Evolutionary conservation across 2,329 filamentous ascomycete genomes (phyloP).

Genomic region (Dothideomycetes sp.): DNA sequence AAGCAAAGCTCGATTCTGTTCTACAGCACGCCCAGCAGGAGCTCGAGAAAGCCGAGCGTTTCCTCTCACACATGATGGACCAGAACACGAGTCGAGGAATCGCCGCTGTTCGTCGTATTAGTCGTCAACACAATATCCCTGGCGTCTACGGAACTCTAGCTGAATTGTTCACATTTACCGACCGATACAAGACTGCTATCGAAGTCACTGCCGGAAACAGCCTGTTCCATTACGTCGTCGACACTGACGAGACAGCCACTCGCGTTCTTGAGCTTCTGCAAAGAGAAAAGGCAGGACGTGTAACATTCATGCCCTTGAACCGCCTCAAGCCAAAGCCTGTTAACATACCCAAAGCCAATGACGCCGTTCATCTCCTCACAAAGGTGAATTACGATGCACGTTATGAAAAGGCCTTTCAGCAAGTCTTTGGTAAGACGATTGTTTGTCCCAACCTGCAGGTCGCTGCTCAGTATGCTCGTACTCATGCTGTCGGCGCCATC

Average conservation of each 20-base stretch:
- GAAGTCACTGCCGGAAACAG: conserved; percentile 89
- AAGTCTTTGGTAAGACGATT: conserved; percentile 92
- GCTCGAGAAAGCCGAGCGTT: conserved; percentile 64
- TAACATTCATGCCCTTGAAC: conserved; percentile 92
- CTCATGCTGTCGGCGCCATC: conserved; percentile 83
- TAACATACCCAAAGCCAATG: conserved; percentile 74
- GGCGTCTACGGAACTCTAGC: conserved; percentile 89
- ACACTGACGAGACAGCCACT: conserved; percentile 79
- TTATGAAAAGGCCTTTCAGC: conserved; percentile 79
- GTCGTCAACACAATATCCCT: conserved; percentile 64
- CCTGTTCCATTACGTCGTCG: conserved; percentile 92
- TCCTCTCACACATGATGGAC: conserved; percentile 78
- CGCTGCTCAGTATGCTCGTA: conserved; percentile 82
- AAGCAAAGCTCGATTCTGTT: conserved; percentile 73
- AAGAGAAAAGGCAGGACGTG: conserved; percentile 67
- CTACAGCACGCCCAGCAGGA: conserved; percentile 67
- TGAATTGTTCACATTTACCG: conserved; percentile 79
- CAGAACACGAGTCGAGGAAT: conserved; percentile 76
- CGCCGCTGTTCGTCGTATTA: conserved; percentile 74
- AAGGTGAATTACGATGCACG: conserved; percentile 69
- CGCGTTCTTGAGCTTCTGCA: conserved; percentile 70
- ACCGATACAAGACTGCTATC: conserved; percentile 76
- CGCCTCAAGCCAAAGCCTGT: conserved; percentile 57
- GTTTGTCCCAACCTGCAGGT: conserved; percentile 84
- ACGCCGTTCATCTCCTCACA: conserved; percentile 76